These are phyloP conservation scores for Akebia trifoliata DNA, from an alignment of 164 flowering plant species.

Conservation along the genomic window DNA sequence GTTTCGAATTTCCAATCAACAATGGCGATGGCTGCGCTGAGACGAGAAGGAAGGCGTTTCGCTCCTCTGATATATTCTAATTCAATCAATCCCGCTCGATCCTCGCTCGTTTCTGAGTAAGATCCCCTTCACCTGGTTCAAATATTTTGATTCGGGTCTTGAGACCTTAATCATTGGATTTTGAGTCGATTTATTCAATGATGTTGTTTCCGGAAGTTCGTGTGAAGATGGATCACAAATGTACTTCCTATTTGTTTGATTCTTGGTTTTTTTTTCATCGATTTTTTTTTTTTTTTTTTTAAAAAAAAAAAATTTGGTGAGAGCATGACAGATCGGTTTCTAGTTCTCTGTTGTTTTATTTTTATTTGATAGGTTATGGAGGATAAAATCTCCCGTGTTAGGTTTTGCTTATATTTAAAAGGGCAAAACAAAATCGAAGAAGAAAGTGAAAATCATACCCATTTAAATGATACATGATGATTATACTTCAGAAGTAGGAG, in stretches of 20 bases:
- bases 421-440: no score
- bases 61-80: constrained; percentile 43
- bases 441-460: no score
- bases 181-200: background rate
- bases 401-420: no score
- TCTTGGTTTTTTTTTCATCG: background rate
- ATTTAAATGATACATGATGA: no score
- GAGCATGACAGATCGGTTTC: no score
- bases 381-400: no score
- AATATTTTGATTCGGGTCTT: background rate
- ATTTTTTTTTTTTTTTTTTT: background rate
- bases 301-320: background rate
- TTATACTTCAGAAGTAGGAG: no score
- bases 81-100: constrained; percentile 43
- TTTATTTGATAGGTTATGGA: no score
- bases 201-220: background rate
- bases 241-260: background rate
- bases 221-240: background rate
- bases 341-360: no score
- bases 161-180: background rate
- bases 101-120: constrained; percentile 51
- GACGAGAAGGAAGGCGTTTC: constrained; percentile 70
- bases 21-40: constrained; percentile 87
- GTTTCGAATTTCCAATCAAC: constrained; percentile 15
- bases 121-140: constrained; percentile 13